Base-by-base conservation (phyloP, 768 basidiomycete species). In the Rhizopogon roseolus region DNA sequence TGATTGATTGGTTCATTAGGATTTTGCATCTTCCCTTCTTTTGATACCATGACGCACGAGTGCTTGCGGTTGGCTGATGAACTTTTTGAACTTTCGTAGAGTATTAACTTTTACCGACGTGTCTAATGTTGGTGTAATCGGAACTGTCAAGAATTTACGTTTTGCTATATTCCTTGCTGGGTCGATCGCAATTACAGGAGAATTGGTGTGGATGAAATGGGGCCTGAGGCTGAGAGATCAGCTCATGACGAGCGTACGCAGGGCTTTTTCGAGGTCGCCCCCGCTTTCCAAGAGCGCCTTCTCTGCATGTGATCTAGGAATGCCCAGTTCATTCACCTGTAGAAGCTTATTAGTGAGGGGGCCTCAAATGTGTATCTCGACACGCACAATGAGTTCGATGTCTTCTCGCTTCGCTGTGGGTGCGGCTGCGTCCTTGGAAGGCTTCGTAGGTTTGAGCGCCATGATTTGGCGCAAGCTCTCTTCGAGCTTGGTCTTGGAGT, bases 401-500 rank as follows among this genome's bases (percentile, higher is more conserved):
- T 69, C 67, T 14, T 71, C 67, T 13, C 64, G 66, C 46, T 62
- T 69, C 46, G 59, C 55, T 36, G 34, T 36, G 2, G 46, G 4
- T 17, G 42, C 40, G n/a, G 50, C 54, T 40, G 53, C 57, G 36
- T 54, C 34, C 34, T 71, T 71, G 52, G 53, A 16, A 0, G 82
- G 71, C 61, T 88, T 91, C 50, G 80, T 78, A 11, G 79, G 71
- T 38, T 84, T 78, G 17, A 75, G 73, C 6, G 78, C 71, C 32
- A 81, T 66, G 13, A 84, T 81, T 14, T 77, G 72, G 41, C 86
- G 81, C 48, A 67, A 57, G 50, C 68, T 70, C 43, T 68, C 69
- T 22, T 71, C 67, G 9, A 71, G 60, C 34, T 60, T 71, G 22
- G 60, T 60, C 46, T 64, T 66, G 6, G 66, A 71, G 17, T 69